phyloP scores from a whole-genome alignment of 805 yeast genomes.

The Saccharomycopsis sp. region DNA sequence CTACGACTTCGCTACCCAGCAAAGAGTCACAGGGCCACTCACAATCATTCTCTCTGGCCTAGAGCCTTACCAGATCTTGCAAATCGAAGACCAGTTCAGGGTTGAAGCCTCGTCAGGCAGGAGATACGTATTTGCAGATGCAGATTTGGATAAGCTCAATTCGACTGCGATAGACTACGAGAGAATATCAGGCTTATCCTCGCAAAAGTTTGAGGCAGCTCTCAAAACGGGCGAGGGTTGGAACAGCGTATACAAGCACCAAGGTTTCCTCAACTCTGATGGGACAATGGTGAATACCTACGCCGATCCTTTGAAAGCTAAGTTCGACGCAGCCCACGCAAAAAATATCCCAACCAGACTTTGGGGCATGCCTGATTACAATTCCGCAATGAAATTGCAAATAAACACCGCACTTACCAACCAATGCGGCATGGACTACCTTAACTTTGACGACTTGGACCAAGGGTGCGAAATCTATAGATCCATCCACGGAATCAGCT shows the following conservation, averaged over 20 bases:
- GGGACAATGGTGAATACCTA: slow-evolving; percentile 16
- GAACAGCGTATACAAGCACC: not conserved
- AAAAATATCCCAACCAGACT: slow-evolving; percentile 6
- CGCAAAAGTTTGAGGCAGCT: slow-evolving; percentile 2
- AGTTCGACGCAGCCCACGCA: slow-evolving; percentile 1
- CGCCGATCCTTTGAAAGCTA: slow-evolving; percentile 4
- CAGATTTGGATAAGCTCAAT: slow-evolving; percentile 21
- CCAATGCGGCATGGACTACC: slow-evolving; percentile 7
- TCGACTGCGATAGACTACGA: slow-evolving; percentile 1
- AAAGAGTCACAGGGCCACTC: slow-evolving; percentile 44
- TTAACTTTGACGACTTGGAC: slow-evolving; percentile 18
- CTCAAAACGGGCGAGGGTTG: not conserved
- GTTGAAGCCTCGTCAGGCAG: slow-evolving; percentile 22
- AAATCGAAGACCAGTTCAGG: slow-evolving; percentile 22
- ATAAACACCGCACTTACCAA: slow-evolving; percentile 4
- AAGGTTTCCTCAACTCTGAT: slow-evolving; percentile 14
- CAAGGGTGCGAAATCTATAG: slow-evolving; percentile 5
- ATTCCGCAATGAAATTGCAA: not conserved
- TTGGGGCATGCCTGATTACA: slow-evolving; percentile 13
- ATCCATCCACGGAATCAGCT: not conserved
- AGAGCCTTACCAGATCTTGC: slow-evolving; percentile 23
- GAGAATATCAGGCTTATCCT: slow-evolving; percentile 3
- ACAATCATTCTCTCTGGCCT: slow-evolving; percentile 31
- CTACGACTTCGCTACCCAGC: slow-evolving; percentile 33
- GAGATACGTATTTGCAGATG: slow-evolving; percentile 39